Conservation (phyloP, 1,139 yeast species). For the Geotrichum bryndzae region DNA sequence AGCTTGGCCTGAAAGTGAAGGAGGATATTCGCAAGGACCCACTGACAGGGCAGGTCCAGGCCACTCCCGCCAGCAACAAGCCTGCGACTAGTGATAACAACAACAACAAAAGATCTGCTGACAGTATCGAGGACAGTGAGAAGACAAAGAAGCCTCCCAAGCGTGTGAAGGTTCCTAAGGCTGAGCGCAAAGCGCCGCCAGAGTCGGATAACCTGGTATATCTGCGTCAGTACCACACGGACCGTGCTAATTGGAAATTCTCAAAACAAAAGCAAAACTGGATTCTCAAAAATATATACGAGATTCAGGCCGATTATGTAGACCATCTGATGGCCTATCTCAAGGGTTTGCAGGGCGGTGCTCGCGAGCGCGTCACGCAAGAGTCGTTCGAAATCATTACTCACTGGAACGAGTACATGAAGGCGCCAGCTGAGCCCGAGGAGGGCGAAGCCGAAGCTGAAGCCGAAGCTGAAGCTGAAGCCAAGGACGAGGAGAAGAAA, state of each 20-base stretch:
- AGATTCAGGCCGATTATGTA: conserved; percentile 50
- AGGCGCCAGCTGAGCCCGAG: conserved; percentile 24
- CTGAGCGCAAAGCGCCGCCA: conserved; percentile 68
- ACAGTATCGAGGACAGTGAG: conserved; percentile 35
- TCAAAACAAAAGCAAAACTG: conserved; percentile 93
- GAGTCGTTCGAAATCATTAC: conserved; percentile 46
- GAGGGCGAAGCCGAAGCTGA: too few relatives aligned
- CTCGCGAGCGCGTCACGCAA: conserved; percentile 51
- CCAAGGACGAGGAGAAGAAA: conserved; percentile 14
- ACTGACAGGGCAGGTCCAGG: conserved; percentile 2
- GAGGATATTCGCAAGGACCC: conserved; percentile 17
- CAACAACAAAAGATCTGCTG: background rate
- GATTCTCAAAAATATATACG: conserved; percentile 64
- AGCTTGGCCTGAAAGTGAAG: conserved; percentile 62
- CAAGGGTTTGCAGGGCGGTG: conserved; percentile 68
- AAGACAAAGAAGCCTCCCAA: conserved; percentile 55
- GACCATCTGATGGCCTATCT: conserved; percentile 53
- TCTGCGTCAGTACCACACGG: conserved; percentile 57
- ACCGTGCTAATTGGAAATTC: conserved; percentile 73
- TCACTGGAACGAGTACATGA: conserved; percentile 54
- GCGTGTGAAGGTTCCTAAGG: conserved; percentile 67
- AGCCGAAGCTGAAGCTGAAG: too few relatives aligned
- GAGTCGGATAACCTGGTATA: conserved; percentile 78
- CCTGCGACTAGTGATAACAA: background rate
- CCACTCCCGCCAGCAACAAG: conserved; percentile 24